Conservation (phyloP, 257 asterid species). For the Nicotiana paniculata region DNA sequence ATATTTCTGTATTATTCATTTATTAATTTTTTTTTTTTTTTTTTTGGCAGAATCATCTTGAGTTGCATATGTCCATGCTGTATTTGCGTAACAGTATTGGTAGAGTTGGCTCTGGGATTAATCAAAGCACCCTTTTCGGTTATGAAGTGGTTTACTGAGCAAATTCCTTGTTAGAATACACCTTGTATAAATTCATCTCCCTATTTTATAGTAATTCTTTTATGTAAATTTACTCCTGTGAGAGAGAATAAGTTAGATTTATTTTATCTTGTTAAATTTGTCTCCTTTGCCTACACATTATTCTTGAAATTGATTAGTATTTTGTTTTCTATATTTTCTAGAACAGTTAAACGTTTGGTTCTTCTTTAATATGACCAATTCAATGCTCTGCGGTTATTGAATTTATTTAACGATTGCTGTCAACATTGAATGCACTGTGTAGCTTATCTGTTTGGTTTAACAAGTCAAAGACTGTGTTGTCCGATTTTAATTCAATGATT, state of each 20-base stretch:
- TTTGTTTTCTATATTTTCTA: neutral
- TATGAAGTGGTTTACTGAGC: slow-evolving; percentile 36
- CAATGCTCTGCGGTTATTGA: neutral
- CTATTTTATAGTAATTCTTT: neutral
- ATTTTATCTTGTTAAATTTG: neutral
- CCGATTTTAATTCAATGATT: neutral
- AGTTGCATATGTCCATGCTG: slow-evolving; percentile 81
- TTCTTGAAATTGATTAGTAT: neutral
- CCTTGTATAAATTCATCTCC: neutral
- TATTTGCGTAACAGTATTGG: slow-evolving; percentile 61
- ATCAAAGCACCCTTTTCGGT: slow-evolving; percentile 46
- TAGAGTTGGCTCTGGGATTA: slow-evolving; percentile 51
- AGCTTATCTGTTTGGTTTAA: neutral
- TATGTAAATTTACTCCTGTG: neutral
- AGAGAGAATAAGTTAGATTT: neutral
- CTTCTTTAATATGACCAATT: neutral
- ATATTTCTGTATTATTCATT: neutral
- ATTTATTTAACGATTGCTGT: neutral
- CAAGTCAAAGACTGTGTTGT: neutral
- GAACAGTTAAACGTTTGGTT: neutral
- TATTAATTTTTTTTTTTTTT: neutral
- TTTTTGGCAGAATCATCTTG: slow-evolving; percentile 39
- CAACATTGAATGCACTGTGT: neutral
- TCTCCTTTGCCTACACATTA: neutral
- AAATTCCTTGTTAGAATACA: slow-evolving; percentile 24